phyloP scores from a whole-genome alignment of 2,329 filamentous ascomycete genomes.

The Ophiostoma montium region DNA sequence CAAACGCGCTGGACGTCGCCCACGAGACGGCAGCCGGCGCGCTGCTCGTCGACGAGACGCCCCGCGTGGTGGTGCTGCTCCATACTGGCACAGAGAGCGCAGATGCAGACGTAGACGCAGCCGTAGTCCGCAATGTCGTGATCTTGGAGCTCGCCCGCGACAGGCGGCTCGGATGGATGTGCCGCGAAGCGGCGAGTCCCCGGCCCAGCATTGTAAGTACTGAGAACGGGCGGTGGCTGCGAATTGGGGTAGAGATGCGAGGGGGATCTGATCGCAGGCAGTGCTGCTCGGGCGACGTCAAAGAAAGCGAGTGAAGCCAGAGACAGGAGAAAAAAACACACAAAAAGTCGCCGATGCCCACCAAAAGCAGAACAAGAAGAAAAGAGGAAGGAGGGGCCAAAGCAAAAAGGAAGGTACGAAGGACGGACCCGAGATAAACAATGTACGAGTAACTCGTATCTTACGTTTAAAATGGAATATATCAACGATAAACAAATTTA shows the following conservation, averaged over 20 bases:
- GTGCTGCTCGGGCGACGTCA: not conserved
- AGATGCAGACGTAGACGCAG: not conserved
- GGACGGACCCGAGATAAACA: conserved; percentile 5
- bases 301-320: not conserved
- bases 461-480: not conserved
- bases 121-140: not conserved
- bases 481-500: not conserved
- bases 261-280: not conserved
- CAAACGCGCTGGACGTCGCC: conserved; percentile 10
- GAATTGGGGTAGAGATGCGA: not conserved
- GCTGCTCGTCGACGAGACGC: conserved; percentile 4
- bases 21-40: conserved; percentile 8
- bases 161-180: conserved; percentile 4
- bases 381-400: conserved; percentile 1
- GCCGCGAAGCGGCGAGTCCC: conserved; percentile 10
- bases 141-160: conserved; percentile 2
- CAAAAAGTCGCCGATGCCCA: not conserved
- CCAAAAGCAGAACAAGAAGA: not conserved
- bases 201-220: conserved; percentile 12
- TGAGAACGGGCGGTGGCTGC: not conserved
- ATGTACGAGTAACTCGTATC: not conserved
- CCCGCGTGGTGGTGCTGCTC: conserved; percentile 1
- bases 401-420: not conserved
- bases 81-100: not conserved
- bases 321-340: not conserved